Conservation (phyloP, 345 rosid genomes). For the Pseudoturritis turrita region DNA sequence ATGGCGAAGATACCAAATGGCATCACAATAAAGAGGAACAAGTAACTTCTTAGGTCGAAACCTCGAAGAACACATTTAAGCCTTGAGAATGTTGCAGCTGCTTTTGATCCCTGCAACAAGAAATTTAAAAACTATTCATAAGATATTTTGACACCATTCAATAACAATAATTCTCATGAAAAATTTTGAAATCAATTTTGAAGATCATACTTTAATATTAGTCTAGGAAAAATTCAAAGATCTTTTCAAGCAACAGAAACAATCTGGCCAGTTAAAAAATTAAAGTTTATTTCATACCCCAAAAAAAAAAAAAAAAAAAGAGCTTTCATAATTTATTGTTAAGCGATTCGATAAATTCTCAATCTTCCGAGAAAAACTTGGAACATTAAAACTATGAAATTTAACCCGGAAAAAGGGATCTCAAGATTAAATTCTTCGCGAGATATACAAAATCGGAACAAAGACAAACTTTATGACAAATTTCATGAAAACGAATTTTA, state of each 20-base stretch:
- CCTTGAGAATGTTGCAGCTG: constrained; percentile 30
- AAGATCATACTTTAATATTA: neutral
- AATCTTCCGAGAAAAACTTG: neutral
- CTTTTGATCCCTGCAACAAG: constrained; percentile 25
- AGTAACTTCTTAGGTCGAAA: constrained; percentile 19
- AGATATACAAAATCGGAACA: neutral
- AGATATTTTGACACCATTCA: neutral
- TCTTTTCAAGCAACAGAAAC: constrained; percentile 24
- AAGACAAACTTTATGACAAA: neutral
- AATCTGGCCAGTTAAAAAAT: constrained; percentile 5
- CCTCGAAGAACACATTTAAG: constrained; percentile 31
- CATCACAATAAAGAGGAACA: constrained; percentile 21
- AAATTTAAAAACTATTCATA: neutral
- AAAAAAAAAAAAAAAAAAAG: neutral
- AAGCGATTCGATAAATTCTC: neutral
- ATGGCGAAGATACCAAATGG: constrained; percentile 28
- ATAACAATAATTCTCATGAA: neutral
- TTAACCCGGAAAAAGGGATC: neutral
- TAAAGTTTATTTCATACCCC: neutral
- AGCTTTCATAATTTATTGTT: neutral
- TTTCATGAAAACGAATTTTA: neutral
- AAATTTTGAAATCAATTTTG: neutral
- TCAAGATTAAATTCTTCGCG: neutral
- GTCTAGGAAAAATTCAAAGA: neutral
- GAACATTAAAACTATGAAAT: neutral